phyloP scores from a whole-genome alignment of 163 green algal genomes.

The Trebouxiophyceae sp. region DNA sequence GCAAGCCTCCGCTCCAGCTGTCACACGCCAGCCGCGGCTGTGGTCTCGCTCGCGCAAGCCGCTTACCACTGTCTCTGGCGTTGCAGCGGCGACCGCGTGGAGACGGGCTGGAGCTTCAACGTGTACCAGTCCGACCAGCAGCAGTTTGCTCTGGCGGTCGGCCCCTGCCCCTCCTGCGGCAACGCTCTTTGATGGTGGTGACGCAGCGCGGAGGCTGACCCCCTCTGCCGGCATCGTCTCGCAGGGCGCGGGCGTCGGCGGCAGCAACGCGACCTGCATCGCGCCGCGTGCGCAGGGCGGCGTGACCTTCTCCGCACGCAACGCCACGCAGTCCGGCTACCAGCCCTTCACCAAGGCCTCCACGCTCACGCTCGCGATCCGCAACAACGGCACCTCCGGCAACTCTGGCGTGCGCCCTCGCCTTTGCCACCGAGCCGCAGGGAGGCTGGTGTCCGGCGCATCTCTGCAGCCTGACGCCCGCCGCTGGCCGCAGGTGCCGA shows the following conservation, averaged over 20 bases:
- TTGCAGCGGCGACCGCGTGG: constrained; percentile 14
- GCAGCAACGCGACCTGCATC: constrained; percentile 16
- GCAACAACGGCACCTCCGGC: background rate
- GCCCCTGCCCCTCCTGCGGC: background rate
- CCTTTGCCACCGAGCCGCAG: no score
- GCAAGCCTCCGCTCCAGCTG: no score
- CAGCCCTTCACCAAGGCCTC: constrained; percentile 23
- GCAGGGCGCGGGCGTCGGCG: constrained; percentile 4
- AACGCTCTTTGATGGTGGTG: no score
- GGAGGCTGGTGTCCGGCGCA: no score
- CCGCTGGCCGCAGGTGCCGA: background rate
- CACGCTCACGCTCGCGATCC: background rate
- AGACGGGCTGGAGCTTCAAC: constrained; percentile 37
- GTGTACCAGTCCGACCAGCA: constrained; percentile 19
- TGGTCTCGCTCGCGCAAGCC: no score
- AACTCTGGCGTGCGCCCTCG: background rate
- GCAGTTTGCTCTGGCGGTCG: background rate
- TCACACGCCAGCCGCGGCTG: no score
- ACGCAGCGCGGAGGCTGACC: no score
- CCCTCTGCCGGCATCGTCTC: no score
- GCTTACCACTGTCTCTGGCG: no score
- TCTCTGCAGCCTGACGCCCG: no score
- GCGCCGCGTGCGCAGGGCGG: constrained; percentile 7
- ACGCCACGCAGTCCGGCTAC: constrained; percentile 18
- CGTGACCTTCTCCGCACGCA: constrained; percentile 16